Conservation (phyloP, 176 grass and related monocot genomes). For the Luzula sylvatica region DNA sequence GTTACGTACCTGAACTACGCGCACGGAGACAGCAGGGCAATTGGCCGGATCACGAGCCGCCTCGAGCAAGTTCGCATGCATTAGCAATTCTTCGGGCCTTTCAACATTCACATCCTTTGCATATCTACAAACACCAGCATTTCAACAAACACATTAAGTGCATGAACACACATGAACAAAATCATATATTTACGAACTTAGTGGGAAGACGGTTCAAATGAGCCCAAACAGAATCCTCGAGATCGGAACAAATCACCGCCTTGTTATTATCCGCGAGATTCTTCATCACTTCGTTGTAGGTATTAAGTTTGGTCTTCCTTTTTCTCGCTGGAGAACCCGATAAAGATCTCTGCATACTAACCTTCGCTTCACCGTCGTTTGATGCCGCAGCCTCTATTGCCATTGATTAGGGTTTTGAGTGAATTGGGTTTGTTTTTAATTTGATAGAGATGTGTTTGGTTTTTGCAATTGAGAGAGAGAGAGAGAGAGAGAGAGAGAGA, state of each 20-base stretch:
- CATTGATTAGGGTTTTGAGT: not conserved
- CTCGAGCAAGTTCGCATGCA: conserved; percentile 52
- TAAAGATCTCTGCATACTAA: not conserved
- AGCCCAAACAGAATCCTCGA: conserved; percentile 56
- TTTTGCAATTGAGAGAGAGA: not conserved
- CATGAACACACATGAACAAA: not conserved
- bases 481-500: too few relatives aligned
- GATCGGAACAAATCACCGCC: conserved; percentile 26
- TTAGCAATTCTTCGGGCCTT: conserved; percentile 58
- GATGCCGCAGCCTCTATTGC: conserved; percentile 3
- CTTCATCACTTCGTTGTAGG: conserved; percentile 31
- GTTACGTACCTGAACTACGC: conserved; percentile 39
- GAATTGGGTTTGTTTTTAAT: not conserved
- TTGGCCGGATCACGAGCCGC: conserved; percentile 31
- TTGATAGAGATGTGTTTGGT: not conserved
- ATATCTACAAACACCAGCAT: conserved; percentile 47
- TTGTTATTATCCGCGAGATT: not conserved
- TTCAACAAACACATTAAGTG: conserved; percentile 8
- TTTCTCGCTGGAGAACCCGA: conserved; percentile 45
- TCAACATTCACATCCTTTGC: conserved; percentile 60
- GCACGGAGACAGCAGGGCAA: conserved; percentile 33
- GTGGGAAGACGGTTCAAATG: conserved; percentile 85
- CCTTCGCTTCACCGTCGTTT: conserved; percentile 21
- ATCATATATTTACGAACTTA: conserved; percentile 5
- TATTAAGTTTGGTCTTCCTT: conserved; percentile 39